phyloP scores from a whole-genome alignment of 202 grass and related monocot genomes.

The Panicum virgatum region DNA sequence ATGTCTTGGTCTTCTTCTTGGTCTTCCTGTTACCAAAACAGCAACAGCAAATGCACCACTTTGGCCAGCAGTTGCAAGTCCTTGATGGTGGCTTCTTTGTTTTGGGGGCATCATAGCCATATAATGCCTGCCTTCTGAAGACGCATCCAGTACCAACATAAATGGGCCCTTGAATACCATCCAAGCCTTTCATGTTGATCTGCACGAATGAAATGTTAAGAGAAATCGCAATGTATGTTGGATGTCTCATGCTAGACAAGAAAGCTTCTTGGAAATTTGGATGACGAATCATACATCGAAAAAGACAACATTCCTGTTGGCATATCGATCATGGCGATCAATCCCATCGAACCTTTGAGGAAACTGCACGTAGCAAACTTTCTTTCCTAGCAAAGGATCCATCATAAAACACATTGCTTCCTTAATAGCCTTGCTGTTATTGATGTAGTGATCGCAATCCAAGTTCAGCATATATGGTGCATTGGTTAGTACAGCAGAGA shows the following conservation, averaged over 20 bases:
- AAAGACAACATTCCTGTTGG: constrained; percentile 91
- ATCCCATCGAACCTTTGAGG: constrained; percentile 96
- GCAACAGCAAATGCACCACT: constrained; percentile 79
- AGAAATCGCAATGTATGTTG: neutral
- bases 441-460: constrained; percentile 98
- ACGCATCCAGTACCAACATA: constrained; percentile 91
- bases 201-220: constrained; percentile 32
- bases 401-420: constrained; percentile 99
- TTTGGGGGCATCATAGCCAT: constrained; percentile 93
- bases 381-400: constrained; percentile 92
- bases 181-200: constrained; percentile 99
- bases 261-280: constrained; percentile 3
- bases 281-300: constrained; percentile 77
- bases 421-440: constrained; percentile 94
- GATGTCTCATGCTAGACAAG: constrained; percentile 2
- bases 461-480: constrained; percentile 88
- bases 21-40: constrained; percentile 63
- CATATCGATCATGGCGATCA: constrained; percentile 98
- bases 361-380: constrained; percentile 92
- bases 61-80: constrained; percentile 94
- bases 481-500: constrained; percentile 93
- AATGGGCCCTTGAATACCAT: constrained; percentile 97
- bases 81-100: constrained; percentile 86
- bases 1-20: constrained; percentile 66
- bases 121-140: constrained; percentile 83